A percentile compares a stretch with the other conserved stretches of the same genome.
These are phyloP conservation scores for Seiridium cupressi DNA, from an alignment of 2,329 filamentous ascomycete species.

Conservation along the genomic window DNA sequence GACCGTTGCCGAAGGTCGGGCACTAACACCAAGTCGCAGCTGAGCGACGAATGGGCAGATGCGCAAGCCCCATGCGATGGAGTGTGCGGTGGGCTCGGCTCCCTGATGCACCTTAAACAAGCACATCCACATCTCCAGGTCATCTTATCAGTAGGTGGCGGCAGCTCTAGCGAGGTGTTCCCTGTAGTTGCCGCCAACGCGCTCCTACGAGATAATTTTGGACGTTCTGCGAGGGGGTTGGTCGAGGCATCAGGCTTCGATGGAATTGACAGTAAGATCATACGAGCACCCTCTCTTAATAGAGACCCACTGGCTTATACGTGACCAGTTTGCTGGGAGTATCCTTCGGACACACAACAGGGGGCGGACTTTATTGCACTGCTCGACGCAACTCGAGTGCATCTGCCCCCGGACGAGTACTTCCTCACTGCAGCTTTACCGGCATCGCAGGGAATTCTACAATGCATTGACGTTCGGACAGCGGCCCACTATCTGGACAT, in stretches of 20 bases:
- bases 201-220: slow-evolving; percentile 66
- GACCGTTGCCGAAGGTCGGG: slow-evolving; percentile 3
- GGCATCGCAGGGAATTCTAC: slow-evolving; percentile 62
- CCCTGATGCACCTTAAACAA: slow-evolving; percentile 70
- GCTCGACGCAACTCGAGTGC: slow-evolving; percentile 62
- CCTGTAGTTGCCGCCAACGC: slow-evolving; percentile 63
- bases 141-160: slow-evolving; percentile 76
- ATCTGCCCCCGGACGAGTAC: slow-evolving; percentile 67
- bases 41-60: slow-evolving; percentile 80
- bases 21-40: slow-evolving; percentile 40
- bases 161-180: slow-evolving; percentile 63
- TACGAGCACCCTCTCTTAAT: neutral
- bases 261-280: slow-evolving; percentile 69
- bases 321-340: slow-evolving; percentile 75
- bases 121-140: slow-evolving; percentile 69
- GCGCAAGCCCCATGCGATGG: slow-evolving; percentile 70
- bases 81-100: slow-evolving; percentile 67
- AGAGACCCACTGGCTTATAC: neutral
- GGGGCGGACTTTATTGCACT: slow-evolving; percentile 70
- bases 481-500: slow-evolving; percentile 68
- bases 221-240: slow-evolving; percentile 61
- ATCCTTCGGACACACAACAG: slow-evolving; percentile 64
- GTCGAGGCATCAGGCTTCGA: slow-evolving; percentile 71
- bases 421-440: slow-evolving; percentile 72
- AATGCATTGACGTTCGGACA: slow-evolving; percentile 64